These are phyloP conservation scores for Umbelopsis ramanniana DNA, from an alignment of 192 early-diverging fungal genomes.

Conservation along the genomic window DNA sequence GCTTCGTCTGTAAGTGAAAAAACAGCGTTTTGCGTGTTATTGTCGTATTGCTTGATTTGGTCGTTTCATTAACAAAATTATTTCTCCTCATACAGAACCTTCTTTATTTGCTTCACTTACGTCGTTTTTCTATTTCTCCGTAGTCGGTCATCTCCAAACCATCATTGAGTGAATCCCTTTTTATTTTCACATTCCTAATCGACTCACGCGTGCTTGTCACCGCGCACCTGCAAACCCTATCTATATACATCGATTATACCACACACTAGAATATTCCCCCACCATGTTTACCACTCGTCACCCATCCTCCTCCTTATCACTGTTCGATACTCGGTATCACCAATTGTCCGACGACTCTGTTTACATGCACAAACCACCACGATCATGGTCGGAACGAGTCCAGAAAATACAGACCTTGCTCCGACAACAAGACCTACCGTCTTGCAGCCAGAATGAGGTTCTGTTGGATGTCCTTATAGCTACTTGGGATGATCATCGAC, in stretches of 20 bases:
- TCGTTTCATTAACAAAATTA: too few relatives aligned
- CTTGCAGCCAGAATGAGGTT: neutral
- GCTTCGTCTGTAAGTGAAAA: neutral
- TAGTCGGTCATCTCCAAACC: neutral
- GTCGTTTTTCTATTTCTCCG: constrained; percentile 13
- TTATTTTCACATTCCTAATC: neutral
- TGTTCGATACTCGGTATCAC: neutral
- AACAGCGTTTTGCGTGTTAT: too few relatives aligned
- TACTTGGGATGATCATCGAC: constrained; percentile 12
- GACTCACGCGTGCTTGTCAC: neutral
- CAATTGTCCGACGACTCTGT: constrained; percentile 12
- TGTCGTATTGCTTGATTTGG: too few relatives aligned
- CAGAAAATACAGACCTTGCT: constrained; percentile 15
- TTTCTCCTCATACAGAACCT: neutral
- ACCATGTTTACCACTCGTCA: constrained; percentile 18
- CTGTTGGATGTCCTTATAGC: constrained; percentile 14
- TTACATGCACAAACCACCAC: constrained; percentile 1
- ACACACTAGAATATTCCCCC: constrained; percentile 8
- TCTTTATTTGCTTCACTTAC: neutral
- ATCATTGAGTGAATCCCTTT: neutral
- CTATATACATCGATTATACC: neutral
- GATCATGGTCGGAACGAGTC: constrained; percentile 1
- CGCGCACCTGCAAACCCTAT: neutral
- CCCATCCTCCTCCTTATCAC: neutral
- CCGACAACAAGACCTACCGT: neutral